Evolutionary conservation across 1,284 basidiomycete species (phyloP).

Genomic region (Peniophora sp.): DNA sequence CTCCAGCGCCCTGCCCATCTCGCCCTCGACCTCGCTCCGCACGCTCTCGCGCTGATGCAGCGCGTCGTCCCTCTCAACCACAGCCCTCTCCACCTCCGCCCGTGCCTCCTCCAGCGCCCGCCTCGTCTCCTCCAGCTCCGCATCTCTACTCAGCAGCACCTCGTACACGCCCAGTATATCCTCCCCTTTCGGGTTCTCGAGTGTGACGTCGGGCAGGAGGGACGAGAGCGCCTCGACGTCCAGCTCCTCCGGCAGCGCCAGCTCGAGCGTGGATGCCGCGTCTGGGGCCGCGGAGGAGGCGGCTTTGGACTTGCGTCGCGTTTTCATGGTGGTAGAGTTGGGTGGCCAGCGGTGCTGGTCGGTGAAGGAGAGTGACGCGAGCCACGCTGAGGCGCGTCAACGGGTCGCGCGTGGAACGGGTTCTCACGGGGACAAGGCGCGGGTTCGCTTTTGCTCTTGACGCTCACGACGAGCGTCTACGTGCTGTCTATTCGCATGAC

Average conservation of each 20-base stretch:
- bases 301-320: conserved; percentile 37
- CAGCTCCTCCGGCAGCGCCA: conserved; percentile 47
- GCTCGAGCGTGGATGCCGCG: conserved; percentile 14
- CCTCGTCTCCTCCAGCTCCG: conserved; percentile 43
- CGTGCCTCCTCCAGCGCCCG: conserved; percentile 58
- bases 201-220: conserved; percentile 44
- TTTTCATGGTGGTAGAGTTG: conserved; percentile 22
- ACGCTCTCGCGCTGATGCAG: conserved; percentile 62
- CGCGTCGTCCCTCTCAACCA: conserved; percentile 73
- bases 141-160: conserved; percentile 46
- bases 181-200: conserved; percentile 49
- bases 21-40: conserved; percentile 44
- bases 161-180: conserved; percentile 54
- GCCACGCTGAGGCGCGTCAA: neutral
- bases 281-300: conserved; percentile 23
- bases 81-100: conserved; percentile 58
- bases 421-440: neutral
- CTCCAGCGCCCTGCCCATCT: conserved; percentile 39
- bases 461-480: too few species aligned
- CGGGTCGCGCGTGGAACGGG: neutral
- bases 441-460: neutral
- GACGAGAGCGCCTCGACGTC: conserved; percentile 48
- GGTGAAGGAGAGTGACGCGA: neutral
- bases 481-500: too few species aligned
- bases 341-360: neutral